phyloP scores from a whole-genome alignment of 2,329 filamentous ascomycete genomes.

The Teratosphaeria destructans region DNA sequence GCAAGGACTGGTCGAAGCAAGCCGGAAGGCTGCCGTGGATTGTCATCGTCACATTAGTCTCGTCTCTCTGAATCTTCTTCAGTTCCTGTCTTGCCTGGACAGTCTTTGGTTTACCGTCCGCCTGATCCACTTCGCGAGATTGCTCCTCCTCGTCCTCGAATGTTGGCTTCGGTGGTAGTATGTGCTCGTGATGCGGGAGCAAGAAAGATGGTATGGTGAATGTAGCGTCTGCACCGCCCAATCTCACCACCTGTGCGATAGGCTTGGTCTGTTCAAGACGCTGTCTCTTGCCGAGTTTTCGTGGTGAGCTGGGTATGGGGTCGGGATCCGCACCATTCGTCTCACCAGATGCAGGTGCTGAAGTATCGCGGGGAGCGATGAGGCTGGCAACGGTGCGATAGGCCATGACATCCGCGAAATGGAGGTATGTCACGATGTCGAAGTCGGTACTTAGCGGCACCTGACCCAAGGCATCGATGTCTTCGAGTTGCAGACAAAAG shows the following conservation, averaged over 20 bases:
- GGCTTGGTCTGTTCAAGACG: conserved; percentile 24
- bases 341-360: neutral
- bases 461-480: conserved; percentile 35
- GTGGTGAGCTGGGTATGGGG: neutral
- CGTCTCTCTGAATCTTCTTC: conserved; percentile 35
- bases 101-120: conserved; percentile 35
- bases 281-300: neutral
- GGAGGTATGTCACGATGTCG: conserved; percentile 38
- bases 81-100: conserved; percentile 32
- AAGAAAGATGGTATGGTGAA: conserved; percentile 41
- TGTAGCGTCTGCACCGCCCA: conserved; percentile 42
- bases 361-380: conserved; percentile 5
- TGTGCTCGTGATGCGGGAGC: conserved; percentile 45
- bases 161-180: conserved; percentile 35
- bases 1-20: conserved; percentile 40
- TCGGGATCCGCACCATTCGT: neutral
- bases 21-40: conserved; percentile 42
- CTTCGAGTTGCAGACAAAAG: conserved; percentile 40
- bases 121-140: conserved; percentile 30
- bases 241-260: conserved; percentile 39
- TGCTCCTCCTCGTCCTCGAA: conserved; percentile 23
- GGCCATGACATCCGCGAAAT: conserved; percentile 39
- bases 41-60: conserved; percentile 38
- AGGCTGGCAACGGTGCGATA: conserved; percentile 33
- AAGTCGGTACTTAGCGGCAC: conserved; percentile 40